phyloP scores from a whole-genome alignment of 768 basidiomycete species.

The Clathrus columnatus region DNA sequence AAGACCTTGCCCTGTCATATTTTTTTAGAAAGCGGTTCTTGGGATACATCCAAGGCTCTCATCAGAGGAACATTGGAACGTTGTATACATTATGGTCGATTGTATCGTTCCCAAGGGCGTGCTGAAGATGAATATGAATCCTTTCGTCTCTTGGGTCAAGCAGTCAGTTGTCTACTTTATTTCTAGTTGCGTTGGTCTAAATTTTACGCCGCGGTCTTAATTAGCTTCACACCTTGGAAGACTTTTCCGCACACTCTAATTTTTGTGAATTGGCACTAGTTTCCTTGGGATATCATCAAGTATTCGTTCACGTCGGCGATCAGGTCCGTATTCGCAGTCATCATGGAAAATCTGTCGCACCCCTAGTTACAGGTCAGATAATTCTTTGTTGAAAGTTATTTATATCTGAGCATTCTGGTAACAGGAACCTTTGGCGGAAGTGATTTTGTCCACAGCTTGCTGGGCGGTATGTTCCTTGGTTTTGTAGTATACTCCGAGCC shows the following conservation, averaged over 20 bases:
- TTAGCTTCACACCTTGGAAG: slow-evolving; percentile 74
- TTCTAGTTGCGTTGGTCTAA: background rate
- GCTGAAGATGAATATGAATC: slow-evolving; percentile 72
- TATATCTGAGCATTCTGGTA: slow-evolving; percentile 23
- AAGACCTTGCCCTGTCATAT: background rate
- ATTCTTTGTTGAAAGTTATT: slow-evolving; percentile 7
- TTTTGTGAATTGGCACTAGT: slow-evolving; percentile 81
- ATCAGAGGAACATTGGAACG: slow-evolving; percentile 63
- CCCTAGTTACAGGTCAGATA: slow-evolving; percentile 63
- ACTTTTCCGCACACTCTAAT: slow-evolving; percentile 85
- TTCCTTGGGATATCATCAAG: slow-evolving; percentile 59
- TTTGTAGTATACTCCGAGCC: background rate
- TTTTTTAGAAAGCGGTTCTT: slow-evolving; percentile 52
- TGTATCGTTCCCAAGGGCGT: slow-evolving; percentile 44
- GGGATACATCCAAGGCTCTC: slow-evolving; percentile 82
- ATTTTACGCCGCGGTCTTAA: background rate
- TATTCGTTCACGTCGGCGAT: slow-evolving; percentile 86
- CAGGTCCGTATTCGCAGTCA: slow-evolving; percentile 66
- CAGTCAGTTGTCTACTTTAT: slow-evolving; percentile 34
- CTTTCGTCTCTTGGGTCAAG: slow-evolving; percentile 69
- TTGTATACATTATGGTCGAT: slow-evolving; percentile 74
- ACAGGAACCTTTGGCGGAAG: slow-evolving; percentile 65
- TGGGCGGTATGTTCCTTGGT: slow-evolving; percentile 35
- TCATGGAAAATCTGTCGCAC: slow-evolving; percentile 66
- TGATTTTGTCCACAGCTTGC: slow-evolving; percentile 71